phyloP scores from a whole-genome alignment of 2,329 filamentous ascomycete species.

The Ceratocystis variospora region DNA sequence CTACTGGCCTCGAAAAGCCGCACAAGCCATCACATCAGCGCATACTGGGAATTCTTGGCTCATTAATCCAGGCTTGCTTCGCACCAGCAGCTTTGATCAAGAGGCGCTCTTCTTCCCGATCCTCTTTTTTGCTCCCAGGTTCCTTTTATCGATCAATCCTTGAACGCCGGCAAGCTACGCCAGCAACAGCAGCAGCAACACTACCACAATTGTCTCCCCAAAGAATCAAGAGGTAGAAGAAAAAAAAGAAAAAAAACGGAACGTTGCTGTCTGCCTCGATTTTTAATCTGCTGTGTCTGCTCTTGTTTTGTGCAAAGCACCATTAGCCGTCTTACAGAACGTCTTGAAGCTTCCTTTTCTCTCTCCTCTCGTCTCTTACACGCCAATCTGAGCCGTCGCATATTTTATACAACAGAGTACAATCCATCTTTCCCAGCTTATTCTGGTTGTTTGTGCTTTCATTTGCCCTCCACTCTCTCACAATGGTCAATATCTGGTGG shows the following conservation, averaged over 20 bases:
- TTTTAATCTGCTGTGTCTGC: not conserved
- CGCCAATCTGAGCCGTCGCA: not conserved
- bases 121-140: constrained; percentile 1
- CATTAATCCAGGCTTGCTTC: constrained; percentile 1
- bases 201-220: not conserved
- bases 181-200: not conserved
- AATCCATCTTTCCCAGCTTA: not conserved
- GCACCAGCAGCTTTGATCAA: constrained; percentile 7
- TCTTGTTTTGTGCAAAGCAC: not conserved
- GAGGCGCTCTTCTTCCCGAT: constrained; percentile 3
- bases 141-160: not conserved
- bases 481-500: constrained; percentile 46
- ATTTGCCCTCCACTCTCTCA: not conserved
- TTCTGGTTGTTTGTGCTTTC: not conserved
- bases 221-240: not conserved
- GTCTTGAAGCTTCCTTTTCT: not conserved
- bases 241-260: not conserved
- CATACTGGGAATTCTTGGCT: constrained; percentile 5
- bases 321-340: not conserved
- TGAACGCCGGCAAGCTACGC: not conserved
- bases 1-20: constrained; percentile 1
- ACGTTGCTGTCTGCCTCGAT: not conserved
- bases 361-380: not conserved
- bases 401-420: not conserved
- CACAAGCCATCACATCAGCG: constrained; percentile 8